These are phyloP conservation scores for Psophocarpus tetragonolobus DNA, from an alignment of 306 rosid genomes.

Conservation along the genomic window DNA sequence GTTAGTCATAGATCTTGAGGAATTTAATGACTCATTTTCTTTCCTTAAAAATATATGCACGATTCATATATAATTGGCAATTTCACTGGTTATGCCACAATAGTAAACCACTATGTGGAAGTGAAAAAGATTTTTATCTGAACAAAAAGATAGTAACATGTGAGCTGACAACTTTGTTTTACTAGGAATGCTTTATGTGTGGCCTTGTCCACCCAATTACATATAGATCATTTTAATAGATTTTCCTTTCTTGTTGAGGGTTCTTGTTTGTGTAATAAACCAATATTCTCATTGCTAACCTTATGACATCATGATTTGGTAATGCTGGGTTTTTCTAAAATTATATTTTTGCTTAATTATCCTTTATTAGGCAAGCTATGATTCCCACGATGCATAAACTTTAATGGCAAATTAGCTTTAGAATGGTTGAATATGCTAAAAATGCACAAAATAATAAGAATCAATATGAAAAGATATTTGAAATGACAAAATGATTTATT, in stretches of 20 bases:
- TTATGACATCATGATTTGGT: conserved; percentile 13
- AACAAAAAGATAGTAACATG: neutral
- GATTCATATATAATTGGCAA: neutral
- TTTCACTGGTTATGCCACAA: neutral
- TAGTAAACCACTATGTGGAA: neutral
- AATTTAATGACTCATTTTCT: too few species aligned
- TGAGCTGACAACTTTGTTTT: conserved; percentile 5
- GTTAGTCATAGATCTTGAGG: neutral
- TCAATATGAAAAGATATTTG: neutral
- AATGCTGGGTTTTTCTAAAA: neutral
- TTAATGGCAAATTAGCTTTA: neutral
- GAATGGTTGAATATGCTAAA: neutral
- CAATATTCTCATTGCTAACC: neutral
- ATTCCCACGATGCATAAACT: neutral
- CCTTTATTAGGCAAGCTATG: neutral
- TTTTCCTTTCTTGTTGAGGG: too few species aligned
- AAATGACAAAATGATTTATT: neutral
- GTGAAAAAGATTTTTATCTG: neutral
- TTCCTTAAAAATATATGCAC: conserved; percentile 11
- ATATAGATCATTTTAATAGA: too few species aligned
- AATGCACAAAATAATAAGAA: neutral
- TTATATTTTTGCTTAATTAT: neutral
- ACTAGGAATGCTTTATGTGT: neutral
- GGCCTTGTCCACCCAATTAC: neutral
- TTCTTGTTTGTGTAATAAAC: neutral